phyloP scores from a whole-genome alignment of 257 asterid species.

The Coffea canephora region DNA sequence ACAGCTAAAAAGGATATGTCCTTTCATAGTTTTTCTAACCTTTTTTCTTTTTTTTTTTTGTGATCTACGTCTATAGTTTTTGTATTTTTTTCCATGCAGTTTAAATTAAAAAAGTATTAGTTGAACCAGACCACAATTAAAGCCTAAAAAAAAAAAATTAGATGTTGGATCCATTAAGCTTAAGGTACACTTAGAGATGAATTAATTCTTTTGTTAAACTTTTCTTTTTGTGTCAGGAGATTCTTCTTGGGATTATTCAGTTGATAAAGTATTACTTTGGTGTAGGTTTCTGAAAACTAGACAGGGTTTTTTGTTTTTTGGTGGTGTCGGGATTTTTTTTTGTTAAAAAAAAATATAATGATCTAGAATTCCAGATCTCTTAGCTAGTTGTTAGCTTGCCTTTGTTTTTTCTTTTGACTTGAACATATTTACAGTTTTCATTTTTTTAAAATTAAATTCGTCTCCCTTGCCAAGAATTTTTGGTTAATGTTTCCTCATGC shows the following conservation, averaged over 20 bases:
- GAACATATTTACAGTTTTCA: no score
- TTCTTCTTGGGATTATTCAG: neutral
- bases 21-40: neutral
- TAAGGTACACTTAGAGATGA: neutral
- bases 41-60: neutral
- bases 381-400: neutral
- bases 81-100: neutral
- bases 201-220: no score
- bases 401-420: no score
- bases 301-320: no score
- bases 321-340: neutral
- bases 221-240: no score
- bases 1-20: neutral
- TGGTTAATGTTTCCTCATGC: no score
- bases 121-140: neutral
- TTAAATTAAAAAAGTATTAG: neutral
- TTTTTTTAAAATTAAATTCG: no score
- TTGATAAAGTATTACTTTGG: no score
- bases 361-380: neutral
- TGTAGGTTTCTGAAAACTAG: no score
- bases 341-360: no score
- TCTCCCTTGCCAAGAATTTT: no score
- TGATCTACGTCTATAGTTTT: neutral
- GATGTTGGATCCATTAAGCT: neutral
- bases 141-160: neutral